phyloP scores from a whole-genome alignment of 345 rosid species.

The Abelmoschus esculentus region DNA sequence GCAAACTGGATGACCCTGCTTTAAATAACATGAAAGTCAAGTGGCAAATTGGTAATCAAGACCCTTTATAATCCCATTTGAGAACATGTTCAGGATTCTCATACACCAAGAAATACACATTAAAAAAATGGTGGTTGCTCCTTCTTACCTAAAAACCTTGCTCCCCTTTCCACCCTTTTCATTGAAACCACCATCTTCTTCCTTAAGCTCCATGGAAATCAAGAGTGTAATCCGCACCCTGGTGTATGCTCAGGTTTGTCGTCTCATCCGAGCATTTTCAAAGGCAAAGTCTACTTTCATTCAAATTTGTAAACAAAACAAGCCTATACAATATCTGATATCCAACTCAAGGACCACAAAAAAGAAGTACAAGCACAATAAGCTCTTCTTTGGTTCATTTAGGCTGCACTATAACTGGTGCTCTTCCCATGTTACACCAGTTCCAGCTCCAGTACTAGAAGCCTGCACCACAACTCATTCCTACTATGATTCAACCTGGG shows the following conservation, averaged over 20 bases:
- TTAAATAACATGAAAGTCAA: conserved; percentile 30
- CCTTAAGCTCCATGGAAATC: conserved; percentile 42
- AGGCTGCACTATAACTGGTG: conserved; percentile 90
- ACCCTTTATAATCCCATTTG: conserved; percentile 23
- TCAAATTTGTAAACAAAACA: conserved; percentile 38
- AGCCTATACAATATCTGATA: conserved; percentile 25
- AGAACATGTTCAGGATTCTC: conserved; percentile 5
- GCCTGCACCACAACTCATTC: conserved; percentile 9
- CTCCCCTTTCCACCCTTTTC: conserved; percentile 26
- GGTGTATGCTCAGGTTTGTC: conserved; percentile 44
- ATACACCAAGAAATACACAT: background rate
- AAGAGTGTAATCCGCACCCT: conserved; percentile 57
- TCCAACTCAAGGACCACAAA: conserved; percentile 33
- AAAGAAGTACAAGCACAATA: conserved; percentile 32
- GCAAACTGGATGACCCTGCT: conserved; percentile 32
- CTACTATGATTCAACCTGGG: conserved; percentile 21
- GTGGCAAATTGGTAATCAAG: conserved; percentile 30
- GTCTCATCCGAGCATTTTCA: conserved; percentile 46
- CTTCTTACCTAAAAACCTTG: conserved; percentile 17
- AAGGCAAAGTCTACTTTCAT: conserved; percentile 47
- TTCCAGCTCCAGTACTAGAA: conserved; percentile 45
- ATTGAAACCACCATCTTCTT: conserved; percentile 29
- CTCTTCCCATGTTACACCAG: conserved; percentile 62
- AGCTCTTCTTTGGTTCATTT: conserved; percentile 67
- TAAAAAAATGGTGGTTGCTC: conserved; percentile 23